A percentile compares a stretch with the other conserved stretches of the same genome.
Conservation (phyloP, 306 rosid genomes). For the Betula pendula region DNA sequence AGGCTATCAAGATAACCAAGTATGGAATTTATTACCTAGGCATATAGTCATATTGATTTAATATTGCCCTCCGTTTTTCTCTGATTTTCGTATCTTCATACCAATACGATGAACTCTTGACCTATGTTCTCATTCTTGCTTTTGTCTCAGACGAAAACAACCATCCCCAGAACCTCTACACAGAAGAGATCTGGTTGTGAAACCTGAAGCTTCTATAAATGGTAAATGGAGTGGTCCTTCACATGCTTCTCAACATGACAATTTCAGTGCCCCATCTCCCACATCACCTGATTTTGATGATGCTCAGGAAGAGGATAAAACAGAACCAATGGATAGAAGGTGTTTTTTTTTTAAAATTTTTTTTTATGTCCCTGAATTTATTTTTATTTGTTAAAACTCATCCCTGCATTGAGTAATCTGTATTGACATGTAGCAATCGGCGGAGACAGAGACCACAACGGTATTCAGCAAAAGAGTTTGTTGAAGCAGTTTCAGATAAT, state of each 20-base stretch:
- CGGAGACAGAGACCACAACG: conserved; percentile 85
- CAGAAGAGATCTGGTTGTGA: conserved; percentile 58
- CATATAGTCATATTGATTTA: conserved; percentile 1
- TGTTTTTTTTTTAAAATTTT: conserved; percentile 24
- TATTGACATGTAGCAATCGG: conserved; percentile 57
- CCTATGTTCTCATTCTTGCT: conserved; percentile 15
- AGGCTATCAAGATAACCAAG: conserved; percentile 99
- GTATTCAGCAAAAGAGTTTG: conserved; percentile 81
- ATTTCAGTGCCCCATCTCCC: conserved; percentile 69
- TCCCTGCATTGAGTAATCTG: conserved; percentile 24
- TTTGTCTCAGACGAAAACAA: conserved; percentile 60
- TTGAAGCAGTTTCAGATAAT: conserved; percentile 74
- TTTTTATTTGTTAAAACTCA: conserved; percentile 7
- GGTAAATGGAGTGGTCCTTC: conserved; percentile 77
- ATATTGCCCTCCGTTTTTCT: conserved; percentile 1
- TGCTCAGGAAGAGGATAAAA: conserved; percentile 54
- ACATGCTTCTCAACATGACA: conserved; percentile 44
- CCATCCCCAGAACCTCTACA: conserved; percentile 76
- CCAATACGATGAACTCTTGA: conserved; percentile 7
- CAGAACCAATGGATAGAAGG: conserved; percentile 77
- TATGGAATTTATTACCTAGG: conserved; percentile 37
- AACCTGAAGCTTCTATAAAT: conserved; percentile 66
- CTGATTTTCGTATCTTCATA: background rate
- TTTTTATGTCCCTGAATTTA: background rate
- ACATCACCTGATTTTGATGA: conserved; percentile 67